Conservation (phyloP, 371 early-diverging fungal genomes). For the Mortierella polycephala region DNA sequence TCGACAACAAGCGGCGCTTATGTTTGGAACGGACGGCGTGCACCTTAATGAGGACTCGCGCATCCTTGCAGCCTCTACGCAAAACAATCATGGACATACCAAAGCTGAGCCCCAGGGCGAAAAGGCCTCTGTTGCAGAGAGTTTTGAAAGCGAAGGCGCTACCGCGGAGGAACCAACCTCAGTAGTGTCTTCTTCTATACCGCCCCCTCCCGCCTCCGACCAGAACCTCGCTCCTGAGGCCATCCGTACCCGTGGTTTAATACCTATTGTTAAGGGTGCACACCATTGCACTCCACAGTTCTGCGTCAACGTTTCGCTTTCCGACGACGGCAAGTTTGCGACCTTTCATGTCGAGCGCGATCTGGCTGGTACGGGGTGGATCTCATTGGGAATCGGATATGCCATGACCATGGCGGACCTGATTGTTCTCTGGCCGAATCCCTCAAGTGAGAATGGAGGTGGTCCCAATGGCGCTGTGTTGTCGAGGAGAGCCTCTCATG, state of each 20-base stretch:
- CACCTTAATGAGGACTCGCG: background rate
- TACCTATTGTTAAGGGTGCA: conserved; percentile 28
- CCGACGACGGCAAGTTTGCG: conserved; percentile 38
- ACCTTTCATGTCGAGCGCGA: conserved; percentile 50
- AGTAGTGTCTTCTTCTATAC: background rate
- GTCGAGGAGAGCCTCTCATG: conserved; percentile 38
- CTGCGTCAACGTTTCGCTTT: conserved; percentile 43
- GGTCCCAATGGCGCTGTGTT: conserved; percentile 32
- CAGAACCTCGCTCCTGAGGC: conserved; percentile 6
- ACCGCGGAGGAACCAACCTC: background rate
- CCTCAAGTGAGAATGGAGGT: conserved; percentile 4
- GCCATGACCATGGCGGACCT: conserved; percentile 51
- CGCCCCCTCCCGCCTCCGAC: background rate
- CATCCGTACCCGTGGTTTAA: conserved; percentile 22
- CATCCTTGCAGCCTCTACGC: background rate
- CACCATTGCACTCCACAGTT: conserved; percentile 46
- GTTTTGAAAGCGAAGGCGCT: too few relatives aligned
- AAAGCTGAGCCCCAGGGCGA: too few relatives aligned
- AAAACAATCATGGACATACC: background rate
- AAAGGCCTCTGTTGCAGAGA: too few relatives aligned
- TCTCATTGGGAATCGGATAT: conserved; percentile 46
- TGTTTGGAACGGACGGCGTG: background rate
- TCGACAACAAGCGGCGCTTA: background rate
- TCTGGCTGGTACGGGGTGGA: conserved; percentile 35
- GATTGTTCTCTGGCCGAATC: conserved; percentile 43